Percentiles rank a stretch among this genome's conserved stretches.
phyloP scores from a whole-genome alignment of 345 rosid genomes.

The Mercurialis annua region DNA sequence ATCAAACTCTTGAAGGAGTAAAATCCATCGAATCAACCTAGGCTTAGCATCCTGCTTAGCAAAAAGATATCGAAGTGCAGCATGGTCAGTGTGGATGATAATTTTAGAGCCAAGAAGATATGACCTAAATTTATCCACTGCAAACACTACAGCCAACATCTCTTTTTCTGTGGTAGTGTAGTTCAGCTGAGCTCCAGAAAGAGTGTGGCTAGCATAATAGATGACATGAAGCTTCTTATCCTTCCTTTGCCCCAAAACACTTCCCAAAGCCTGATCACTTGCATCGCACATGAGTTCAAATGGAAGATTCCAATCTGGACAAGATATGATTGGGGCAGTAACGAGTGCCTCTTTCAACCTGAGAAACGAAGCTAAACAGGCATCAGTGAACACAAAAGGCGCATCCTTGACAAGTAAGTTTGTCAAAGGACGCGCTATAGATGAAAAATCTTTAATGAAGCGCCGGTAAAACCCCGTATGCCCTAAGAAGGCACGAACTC shows the following conservation, averaged over 20 bases:
- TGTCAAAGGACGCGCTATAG: too few relatives aligned
- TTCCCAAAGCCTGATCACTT: too few relatives aligned
- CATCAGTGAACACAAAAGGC: neutral
- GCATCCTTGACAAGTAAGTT: neutral
- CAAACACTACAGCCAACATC: neutral
- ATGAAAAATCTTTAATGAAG: neutral
- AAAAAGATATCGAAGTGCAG: neutral
- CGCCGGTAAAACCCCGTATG: neutral
- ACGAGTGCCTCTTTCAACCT: neutral
- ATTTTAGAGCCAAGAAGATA: neutral
- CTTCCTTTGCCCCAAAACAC: too few relatives aligned
- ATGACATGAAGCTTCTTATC: too few relatives aligned
- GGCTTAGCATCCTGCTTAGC: neutral
- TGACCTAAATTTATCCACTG: neutral
- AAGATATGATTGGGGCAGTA: neutral
- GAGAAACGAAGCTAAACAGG: neutral
- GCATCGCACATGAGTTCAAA: too few relatives aligned
- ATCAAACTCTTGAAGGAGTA: neutral
- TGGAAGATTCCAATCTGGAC: neutral
- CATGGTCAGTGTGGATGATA: neutral
- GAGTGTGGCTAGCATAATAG: neutral
- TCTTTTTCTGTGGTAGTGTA: neutral
- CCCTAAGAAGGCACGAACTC: neutral
- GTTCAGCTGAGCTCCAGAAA: neutral
- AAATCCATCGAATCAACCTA: neutral